A percentile compares a stretch with the other conserved stretches of the same genome.
Evolutionary conservation across 1,284 basidiomycete species (phyloP).

Genomic region (Exsudoporus floridanus): DNA sequence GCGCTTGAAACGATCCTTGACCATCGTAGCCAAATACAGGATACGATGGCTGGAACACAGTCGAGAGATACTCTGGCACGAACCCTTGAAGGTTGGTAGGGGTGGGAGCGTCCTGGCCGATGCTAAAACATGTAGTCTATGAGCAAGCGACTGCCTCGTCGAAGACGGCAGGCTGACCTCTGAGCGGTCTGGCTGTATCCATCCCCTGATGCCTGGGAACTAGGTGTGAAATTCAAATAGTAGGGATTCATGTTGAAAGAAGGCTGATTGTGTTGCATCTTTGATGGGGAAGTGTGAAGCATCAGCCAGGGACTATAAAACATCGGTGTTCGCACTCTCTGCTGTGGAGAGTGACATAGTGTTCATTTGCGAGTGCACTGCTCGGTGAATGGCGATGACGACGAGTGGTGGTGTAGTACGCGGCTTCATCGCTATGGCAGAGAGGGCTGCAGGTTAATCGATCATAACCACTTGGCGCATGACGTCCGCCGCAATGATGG

Average conservation of each 20-base stretch:
- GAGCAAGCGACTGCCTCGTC: conserved; percentile 7
- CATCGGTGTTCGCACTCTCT: conserved; percentile 16
- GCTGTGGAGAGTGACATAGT: conserved; percentile 17
- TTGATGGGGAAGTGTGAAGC: conserved; percentile 23
- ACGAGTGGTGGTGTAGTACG: conserved; percentile 24
- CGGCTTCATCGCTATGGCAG: conserved; percentile 27
- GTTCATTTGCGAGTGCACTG: conserved; percentile 25
- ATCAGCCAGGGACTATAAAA: conserved; percentile 24
- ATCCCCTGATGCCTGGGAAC: conserved; percentile 3
- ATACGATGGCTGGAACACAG: conserved; percentile 10
- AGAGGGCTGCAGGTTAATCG: conserved; percentile 23
- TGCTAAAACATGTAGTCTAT: conserved; percentile 15
- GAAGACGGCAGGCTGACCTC: conserved; percentile 17
- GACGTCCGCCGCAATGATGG: conserved; percentile 25
- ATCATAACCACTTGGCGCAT: conserved; percentile 20
- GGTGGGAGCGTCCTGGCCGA: conserved; percentile 3
- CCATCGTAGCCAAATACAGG: background rate
- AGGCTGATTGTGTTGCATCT: conserved; percentile 18
- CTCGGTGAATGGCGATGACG: conserved; percentile 28
- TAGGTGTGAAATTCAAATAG: conserved; percentile 10
- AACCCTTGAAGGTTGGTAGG: background rate
- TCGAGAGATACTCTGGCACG: background rate
- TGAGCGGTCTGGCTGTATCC: conserved; percentile 3
- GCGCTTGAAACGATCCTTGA: background rate
- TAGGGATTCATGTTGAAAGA: conserved; percentile 20